Base-by-base conservation (phyloP, 148 eudicot genomes). In the Dianthus caryophyllus region DNA sequence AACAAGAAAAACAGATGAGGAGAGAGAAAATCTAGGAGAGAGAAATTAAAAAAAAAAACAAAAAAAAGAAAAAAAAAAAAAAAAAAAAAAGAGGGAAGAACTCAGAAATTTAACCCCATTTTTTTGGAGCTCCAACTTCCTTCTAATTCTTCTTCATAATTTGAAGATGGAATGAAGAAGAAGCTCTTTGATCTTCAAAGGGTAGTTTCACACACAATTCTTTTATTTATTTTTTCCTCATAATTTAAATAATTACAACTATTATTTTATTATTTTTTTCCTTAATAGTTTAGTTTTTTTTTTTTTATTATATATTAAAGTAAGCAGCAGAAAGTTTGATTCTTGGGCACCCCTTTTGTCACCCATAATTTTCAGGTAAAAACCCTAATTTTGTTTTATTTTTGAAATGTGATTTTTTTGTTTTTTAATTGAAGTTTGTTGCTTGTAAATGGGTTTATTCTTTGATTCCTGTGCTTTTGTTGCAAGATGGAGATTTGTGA, bases 381-480 rank as follows among this genome's bases (percentile, higher is more conserved):
- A 79, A 69, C 71, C 73, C 70, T 65, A 61, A 51, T 56, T 68
- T 31, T 55, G 9, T 25, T 71, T 61, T 41, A 6, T 41, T 41
- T 41, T 41, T 41, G 56, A 8, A 38, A 9, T 0, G 30, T 33
- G n/a, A 30, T 33, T 51, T 54, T 46, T 66, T 68, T 77, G 66
- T 58, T 38, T 43, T 58, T 38, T 43, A 61, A 79, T 77, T 76
- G 14, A 54, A 33, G 16, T 63, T 29, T 74, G 73, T 89, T 85
- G 81, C 93, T 87, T 87, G 84, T 17, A 50, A 50, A 33, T 54
- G 78, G 61, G 88, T 82, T 73, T 83, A 89, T 89, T 79, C 88
- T 69, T 58, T 73, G 47, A 75, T 76, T 67, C 30, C 26, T 60
- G 49, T 60, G 29, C 14, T 44, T 58, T 20, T 33, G n/a, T 66